Base-by-base conservation (phyloP, 192 early-diverging fungal species). In the Backusella mclennaniae region DNA sequence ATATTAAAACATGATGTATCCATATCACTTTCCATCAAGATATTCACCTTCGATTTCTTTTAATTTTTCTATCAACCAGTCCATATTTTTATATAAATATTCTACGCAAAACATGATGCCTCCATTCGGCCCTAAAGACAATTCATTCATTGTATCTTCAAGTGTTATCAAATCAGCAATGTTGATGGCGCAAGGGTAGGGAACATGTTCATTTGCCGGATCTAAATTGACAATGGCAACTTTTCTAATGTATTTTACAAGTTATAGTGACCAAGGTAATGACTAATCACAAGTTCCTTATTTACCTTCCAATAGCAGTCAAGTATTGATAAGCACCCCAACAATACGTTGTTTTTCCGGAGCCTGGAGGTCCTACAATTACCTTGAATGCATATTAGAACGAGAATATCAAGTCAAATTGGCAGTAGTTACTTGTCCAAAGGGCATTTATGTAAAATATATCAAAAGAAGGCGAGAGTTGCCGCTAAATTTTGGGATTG, bases 81-180 rank as follows among this genome's bases (percentile, higher is more conserved):
- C 93, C 75, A 97, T 84, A 82, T 99, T 98, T 74, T 97, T 91
- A 33, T 91, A 88, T 29, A 99, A 85, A 73, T 90, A 97, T 83
- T 98, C 98, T 80, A 99, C 90, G 81, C 96, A 98, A 82, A 96
- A 98, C 75, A 98, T 93, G 77, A 99, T 93, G 9, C 93, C 97
- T 29, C 98, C 98, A 82, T 99, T 99, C 0, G 98, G 98, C 5
- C 98, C 98, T 33, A 96, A 91, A 15, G 90, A 85, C 21, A 97
- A 85, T 52, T 95, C 91, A 15, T 95, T 91, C 93, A 97, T 96
- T 4, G 95, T 95, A 73, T 99, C 98, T 17, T 95, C 93, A 11
- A 99, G 83, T 4, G 95, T 95, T 66, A 99, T 96, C 21, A 99
- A 86, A 46, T 99, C 96, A 36, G 90, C 83, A 42, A 99, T 93